Evolutionary conservation across 805 yeast genomes (phyloP).

Genomic region (Wickerhamomyces mucosus): DNA sequence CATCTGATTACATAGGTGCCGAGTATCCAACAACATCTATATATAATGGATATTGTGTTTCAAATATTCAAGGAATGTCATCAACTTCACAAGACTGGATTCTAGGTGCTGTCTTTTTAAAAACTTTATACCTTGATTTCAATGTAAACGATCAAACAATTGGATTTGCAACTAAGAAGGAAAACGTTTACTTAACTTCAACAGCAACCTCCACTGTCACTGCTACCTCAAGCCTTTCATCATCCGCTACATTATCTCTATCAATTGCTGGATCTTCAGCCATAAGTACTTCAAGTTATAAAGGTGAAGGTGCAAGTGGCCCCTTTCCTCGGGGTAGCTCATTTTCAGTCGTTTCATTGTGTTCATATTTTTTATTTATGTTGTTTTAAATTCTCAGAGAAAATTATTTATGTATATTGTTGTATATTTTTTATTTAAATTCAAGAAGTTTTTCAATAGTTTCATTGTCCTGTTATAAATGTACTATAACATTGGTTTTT

Average conservation of each 20-base stretch:
- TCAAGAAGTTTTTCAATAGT: too few relatives aligned
- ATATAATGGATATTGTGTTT: constrained; percentile 46
- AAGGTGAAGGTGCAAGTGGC: constrained; percentile 5
- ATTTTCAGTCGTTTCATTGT: too few relatives aligned
- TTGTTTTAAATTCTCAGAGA: too few relatives aligned
- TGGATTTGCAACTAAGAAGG: constrained; percentile 43
- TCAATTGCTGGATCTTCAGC: not conserved
- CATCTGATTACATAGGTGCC: constrained; percentile 39
- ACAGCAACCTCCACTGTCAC: constrained; percentile 11
- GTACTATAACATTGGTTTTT: not conserved
- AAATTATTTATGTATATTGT: too few relatives aligned
- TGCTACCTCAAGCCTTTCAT: constrained; percentile 1
- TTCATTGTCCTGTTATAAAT: too few relatives aligned
- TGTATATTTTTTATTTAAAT: too few relatives aligned
- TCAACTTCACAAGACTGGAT: constrained; percentile 40
- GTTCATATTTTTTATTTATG: too few relatives aligned
- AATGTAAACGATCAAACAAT: constrained; percentile 39
- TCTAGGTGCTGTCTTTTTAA: constrained; percentile 53
- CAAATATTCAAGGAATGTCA: constrained; percentile 52
- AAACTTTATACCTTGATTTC: constrained; percentile 46
- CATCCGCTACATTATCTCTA: not conserved
- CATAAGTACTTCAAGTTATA: constrained; percentile 1
- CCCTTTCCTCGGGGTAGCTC: too few relatives aligned
- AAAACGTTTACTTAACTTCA: constrained; percentile 19
- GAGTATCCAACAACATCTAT: constrained; percentile 28